These are phyloP conservation scores for Moricandia arvensis DNA, from an alignment of 345 rosid genomes.

Conservation along the genomic window DNA sequence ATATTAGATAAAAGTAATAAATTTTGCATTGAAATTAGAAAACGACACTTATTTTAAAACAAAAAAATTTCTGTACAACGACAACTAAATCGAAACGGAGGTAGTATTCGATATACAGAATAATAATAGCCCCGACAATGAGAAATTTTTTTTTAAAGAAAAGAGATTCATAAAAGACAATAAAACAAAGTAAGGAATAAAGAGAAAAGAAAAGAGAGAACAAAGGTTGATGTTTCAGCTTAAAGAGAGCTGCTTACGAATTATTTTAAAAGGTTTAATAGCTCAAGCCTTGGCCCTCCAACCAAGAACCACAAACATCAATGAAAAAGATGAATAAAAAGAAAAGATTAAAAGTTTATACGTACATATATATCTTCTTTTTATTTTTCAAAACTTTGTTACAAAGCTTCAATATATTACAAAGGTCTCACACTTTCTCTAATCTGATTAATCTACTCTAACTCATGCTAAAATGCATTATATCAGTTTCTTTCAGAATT, in stretches of 20 bases:
- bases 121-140: constrained; percentile 25
- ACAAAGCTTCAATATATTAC: constrained; percentile 7
- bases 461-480: neutral
- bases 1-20: too few species aligned
- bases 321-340: constrained; percentile 17
- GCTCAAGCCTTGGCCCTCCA: constrained; percentile 36
- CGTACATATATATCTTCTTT: neutral
- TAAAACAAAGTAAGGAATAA: constrained; percentile 40
- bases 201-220: constrained; percentile 38
- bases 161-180: constrained; percentile 33
- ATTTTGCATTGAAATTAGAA: too few species aligned
- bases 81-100: too few species aligned
- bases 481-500: neutral
- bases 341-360: neutral
- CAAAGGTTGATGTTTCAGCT: constrained; percentile 38
- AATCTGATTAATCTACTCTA: constrained; percentile 10
- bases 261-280: constrained; percentile 33
- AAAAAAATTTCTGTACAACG: too few species aligned
- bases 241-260: constrained; percentile 36
- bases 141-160: too few species aligned
- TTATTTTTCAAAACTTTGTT: neutral
- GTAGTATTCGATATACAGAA: neutral
- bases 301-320: constrained; percentile 33
- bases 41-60: too few species aligned
- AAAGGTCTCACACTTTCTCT: constrained; percentile 29